A percentile compares a stretch with the other conserved stretches of the same genome.
Evolutionary conservation across 805 yeast genomes (phyloP).

Genomic region (Kodamaea fukazawae): DNA sequence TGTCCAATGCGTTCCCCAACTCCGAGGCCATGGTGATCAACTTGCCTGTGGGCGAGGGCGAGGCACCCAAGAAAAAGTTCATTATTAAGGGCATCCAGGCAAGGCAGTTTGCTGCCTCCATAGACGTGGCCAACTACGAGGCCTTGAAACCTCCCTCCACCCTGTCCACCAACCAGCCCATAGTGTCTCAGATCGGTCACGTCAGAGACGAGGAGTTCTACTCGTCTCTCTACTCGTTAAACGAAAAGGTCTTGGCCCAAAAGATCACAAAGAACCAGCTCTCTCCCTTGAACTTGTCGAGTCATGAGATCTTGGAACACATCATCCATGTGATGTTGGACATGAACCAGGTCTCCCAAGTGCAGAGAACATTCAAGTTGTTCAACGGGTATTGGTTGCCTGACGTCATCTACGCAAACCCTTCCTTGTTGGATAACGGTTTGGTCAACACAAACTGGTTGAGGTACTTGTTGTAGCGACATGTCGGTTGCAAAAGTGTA

Average conservation of each 20-base stretch:
- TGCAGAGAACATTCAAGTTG: conserved; percentile 29
- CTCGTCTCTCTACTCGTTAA: conserved; percentile 22
- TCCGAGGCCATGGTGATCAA: conserved; percentile 92
- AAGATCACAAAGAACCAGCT: conserved; percentile 6
- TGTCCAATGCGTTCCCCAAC: conserved; percentile 79
- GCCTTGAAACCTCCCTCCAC: conserved; percentile 29
- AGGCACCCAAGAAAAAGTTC: conserved; percentile 65
- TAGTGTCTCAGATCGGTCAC: conserved; percentile 33
- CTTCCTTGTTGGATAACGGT: conserved; percentile 35
- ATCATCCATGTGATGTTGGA: conserved; percentile 27
- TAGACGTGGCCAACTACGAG: conserved; percentile 43
- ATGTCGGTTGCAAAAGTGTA: too few relatives aligned
- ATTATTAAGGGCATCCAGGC: conserved; percentile 95
- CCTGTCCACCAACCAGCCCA: conserved; percentile 14
- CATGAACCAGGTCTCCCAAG: conserved; percentile 21
- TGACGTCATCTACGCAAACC: conserved; percentile 39
- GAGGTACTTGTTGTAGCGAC: conserved; percentile 30
- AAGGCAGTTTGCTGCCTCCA: conserved; percentile 54
- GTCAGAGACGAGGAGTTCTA: conserved; percentile 32
- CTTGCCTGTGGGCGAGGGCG: conserved; percentile 40
- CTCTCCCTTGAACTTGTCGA: conserved; percentile 20
- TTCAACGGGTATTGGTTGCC: conserved; percentile 42
- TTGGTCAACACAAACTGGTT: conserved; percentile 37
- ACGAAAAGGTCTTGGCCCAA: conserved; percentile 22
- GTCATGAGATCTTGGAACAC: conserved; percentile 34